Evolutionary conservation across 176 grass and related monocot species (phyloP).

Genomic region (Carex parvula): DNA sequence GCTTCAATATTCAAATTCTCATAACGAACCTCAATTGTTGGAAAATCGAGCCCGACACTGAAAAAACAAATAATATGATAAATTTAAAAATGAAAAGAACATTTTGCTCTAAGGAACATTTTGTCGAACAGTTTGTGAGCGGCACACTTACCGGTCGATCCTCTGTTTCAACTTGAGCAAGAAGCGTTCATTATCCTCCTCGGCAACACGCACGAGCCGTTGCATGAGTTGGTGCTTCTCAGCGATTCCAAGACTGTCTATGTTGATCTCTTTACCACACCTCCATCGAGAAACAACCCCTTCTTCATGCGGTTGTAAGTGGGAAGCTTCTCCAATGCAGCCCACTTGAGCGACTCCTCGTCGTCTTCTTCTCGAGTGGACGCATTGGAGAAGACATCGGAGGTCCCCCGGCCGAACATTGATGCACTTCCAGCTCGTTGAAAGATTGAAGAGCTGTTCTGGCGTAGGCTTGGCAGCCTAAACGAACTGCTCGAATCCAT

Average conservation of each 20-base stretch:
- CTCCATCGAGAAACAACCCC: slow-evolving; percentile 24
- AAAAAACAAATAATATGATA: not conserved
- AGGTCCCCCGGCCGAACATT: not conserved
- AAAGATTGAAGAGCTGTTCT: slow-evolving; percentile 31
- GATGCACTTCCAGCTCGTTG: slow-evolving; percentile 16
- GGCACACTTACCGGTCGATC: slow-evolving; percentile 19
- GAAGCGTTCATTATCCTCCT: slow-evolving; percentile 62
- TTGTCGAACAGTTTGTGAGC: too few relatives aligned
- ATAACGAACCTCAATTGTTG: slow-evolving; percentile 46
- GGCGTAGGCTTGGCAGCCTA: slow-evolving; percentile 33
- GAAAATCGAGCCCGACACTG: slow-evolving; percentile 56
- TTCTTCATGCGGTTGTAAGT: slow-evolving; percentile 48
- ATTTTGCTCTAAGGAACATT: too few relatives aligned
- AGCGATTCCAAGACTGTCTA: slow-evolving; percentile 35
- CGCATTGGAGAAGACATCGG: slow-evolving; percentile 40
- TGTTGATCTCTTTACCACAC: slow-evolving; percentile 30
- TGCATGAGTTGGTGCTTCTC: slow-evolving; percentile 40
- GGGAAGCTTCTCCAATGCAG: slow-evolving; percentile 51
- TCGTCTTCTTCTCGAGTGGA: slow-evolving; percentile 40
- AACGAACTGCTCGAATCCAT: slow-evolving; percentile 26
- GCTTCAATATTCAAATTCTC: slow-evolving; percentile 54
- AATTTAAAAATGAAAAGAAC: too few relatives aligned
- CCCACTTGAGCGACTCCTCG: slow-evolving; percentile 59
- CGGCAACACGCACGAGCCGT: slow-evolving; percentile 45
- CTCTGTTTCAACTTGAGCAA: slow-evolving; percentile 48